These are phyloP conservation scores for Quercus wislizeni DNA, from an alignment of 306 rosid genomes.

Conservation along the genomic window DNA sequence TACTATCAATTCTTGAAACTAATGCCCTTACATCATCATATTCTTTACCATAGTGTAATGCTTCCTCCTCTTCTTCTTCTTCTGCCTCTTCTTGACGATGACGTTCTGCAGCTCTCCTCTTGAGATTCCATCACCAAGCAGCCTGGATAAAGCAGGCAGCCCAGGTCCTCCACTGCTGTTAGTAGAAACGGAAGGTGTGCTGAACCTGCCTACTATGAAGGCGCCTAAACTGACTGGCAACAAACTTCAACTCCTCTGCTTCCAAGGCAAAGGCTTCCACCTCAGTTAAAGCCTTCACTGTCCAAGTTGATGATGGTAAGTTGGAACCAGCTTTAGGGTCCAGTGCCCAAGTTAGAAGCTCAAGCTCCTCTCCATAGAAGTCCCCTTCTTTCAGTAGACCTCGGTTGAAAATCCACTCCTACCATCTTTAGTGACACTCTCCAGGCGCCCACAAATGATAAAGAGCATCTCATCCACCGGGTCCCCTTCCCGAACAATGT, in stretches of 20 bases:
- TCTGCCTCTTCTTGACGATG: slow-evolving; percentile 47
- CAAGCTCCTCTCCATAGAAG: slow-evolving; percentile 91
- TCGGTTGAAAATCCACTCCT: slow-evolving; percentile 93
- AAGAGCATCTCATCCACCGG: slow-evolving; percentile 86
- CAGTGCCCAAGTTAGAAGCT: slow-evolving; percentile 89
- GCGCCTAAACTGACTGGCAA: slow-evolving; percentile 82
- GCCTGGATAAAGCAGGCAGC: slow-evolving; percentile 84
- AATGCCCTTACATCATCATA: slow-evolving; percentile 29
- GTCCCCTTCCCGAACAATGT: slow-evolving; percentile 83
- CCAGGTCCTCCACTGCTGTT: slow-evolving; percentile 98
- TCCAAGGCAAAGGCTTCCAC: slow-evolving; percentile 95
- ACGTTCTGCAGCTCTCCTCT: slow-evolving; percentile 43
- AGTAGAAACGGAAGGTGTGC: slow-evolving; percentile 86
- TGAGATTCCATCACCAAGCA: slow-evolving; percentile 62
- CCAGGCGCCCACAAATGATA: slow-evolving; percentile 86
- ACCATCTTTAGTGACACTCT: slow-evolving; percentile 89
- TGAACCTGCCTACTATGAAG: slow-evolving; percentile 86
- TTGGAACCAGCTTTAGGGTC: slow-evolving; percentile 75
- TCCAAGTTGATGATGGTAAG: slow-evolving; percentile 87
- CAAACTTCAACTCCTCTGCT: slow-evolving; percentile 84
- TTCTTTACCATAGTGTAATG: slow-evolving; percentile 11
- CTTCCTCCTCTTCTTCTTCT: slow-evolving; percentile 24
- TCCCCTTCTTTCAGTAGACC: slow-evolving; percentile 77
- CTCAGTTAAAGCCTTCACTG: slow-evolving; percentile 76
- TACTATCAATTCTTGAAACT: neutral